Percentiles rank a stretch among this genome's conserved stretches.
These are phyloP conservation scores for Micractinium sp. DNA, from an alignment of 139 green algal species.

Conservation along the genomic window DNA sequence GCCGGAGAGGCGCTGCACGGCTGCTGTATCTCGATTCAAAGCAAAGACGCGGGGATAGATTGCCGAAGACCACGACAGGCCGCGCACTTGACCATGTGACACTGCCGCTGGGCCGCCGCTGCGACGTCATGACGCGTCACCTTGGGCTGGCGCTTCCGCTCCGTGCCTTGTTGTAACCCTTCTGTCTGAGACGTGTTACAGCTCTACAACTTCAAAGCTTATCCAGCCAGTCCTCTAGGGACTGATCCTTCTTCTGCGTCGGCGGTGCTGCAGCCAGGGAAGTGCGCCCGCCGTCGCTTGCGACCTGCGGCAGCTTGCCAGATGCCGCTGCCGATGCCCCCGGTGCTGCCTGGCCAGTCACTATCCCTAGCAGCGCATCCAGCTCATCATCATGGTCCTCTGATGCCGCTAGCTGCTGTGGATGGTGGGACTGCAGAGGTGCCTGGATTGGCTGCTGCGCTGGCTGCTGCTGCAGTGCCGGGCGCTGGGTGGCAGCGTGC, in stretches of 20 bases:
- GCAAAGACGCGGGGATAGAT: too few species aligned
- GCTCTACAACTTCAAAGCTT: neutral
- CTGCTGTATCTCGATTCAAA: too few species aligned
- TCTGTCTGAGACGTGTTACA: neutral
- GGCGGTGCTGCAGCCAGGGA: neutral
- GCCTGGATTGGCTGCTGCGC: neutral
- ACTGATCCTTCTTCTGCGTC: neutral
- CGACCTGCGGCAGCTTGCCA: neutral
- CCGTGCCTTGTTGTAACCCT: neutral
- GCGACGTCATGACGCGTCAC: too few species aligned
- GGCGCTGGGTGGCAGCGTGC: neutral
- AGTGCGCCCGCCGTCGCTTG: neutral
- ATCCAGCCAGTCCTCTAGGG: constrained; percentile 42
- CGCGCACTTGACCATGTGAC: too few species aligned
- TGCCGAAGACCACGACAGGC: too few species aligned
- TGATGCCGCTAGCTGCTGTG: neutral
- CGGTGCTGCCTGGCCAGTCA: neutral
- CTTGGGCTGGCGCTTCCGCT: too few species aligned
- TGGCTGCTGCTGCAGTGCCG: neutral
- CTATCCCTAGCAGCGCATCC: constrained; percentile 30
- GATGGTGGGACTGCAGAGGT: too few species aligned
- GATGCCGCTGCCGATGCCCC: neutral
- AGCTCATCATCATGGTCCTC: constrained; percentile 24
- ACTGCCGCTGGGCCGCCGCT: too few species aligned
- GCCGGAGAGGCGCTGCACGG: too few species aligned